phyloP scores from a whole-genome alignment of 257 asterid genomes.

The Lithospermum erythrorhizon region DNA sequence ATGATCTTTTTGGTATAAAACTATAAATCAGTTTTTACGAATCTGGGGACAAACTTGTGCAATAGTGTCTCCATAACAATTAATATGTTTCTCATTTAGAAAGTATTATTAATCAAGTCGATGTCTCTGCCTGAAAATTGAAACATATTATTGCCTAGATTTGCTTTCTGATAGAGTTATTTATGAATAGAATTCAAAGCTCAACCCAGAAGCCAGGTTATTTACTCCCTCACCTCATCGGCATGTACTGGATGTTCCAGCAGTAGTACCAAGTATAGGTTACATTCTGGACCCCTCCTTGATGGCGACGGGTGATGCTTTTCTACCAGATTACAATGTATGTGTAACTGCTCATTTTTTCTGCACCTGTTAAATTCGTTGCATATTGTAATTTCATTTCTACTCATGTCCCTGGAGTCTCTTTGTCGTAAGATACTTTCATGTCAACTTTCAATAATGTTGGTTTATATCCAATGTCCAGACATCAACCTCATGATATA shows the following conservation, averaged over 20 bases:
- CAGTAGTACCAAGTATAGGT: slow-evolving; percentile 29
- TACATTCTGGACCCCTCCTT: slow-evolving; percentile 29
- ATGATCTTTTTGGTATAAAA: not conserved
- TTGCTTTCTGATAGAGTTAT: slow-evolving; percentile 3
- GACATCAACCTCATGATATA: not conserved
- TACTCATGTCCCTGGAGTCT: not conserved
- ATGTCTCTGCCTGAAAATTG: not conserved
- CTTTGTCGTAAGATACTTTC: not conserved
- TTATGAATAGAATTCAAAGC: slow-evolving; percentile 59
- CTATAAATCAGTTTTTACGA: not conserved
- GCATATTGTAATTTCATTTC: slow-evolving; percentile 25
- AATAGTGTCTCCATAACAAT: too few relatives aligned
- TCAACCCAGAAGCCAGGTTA: slow-evolving; percentile 77
- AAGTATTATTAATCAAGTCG: not conserved
- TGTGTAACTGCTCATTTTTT: slow-evolving; percentile 29
- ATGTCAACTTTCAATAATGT: not conserved
- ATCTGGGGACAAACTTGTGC: not conserved
- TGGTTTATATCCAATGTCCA: not conserved
- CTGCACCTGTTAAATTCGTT: slow-evolving; percentile 45
- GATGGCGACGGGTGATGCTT: slow-evolving; percentile 30
- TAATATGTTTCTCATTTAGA: not conserved
- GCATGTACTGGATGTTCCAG: slow-evolving; percentile 37
- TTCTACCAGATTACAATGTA: slow-evolving; percentile 43
- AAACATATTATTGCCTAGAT: not conserved
- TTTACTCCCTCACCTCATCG: slow-evolving; percentile 56